These are phyloP conservation scores for Phytophthora macrochlamydospora DNA, from an alignment of 352 stramenopile genomes.

Conservation along the genomic window DNA sequence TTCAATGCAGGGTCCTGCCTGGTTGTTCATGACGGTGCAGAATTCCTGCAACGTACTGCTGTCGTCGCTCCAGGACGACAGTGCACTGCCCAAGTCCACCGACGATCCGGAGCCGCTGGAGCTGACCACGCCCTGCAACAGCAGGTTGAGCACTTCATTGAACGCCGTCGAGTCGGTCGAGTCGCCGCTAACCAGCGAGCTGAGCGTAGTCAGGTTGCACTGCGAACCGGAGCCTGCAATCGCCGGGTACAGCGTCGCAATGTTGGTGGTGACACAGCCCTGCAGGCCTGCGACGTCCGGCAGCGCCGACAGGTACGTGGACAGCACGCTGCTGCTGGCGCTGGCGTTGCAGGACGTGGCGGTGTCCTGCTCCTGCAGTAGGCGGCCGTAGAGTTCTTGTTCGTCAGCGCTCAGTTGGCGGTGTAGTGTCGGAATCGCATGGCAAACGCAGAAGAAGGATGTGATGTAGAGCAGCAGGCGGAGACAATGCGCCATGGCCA, in stretches of 20 bases:
- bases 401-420: constrained; percentile 25
- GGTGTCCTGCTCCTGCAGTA: constrained; percentile 34
- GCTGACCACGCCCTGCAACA: constrained; percentile 38
- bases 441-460: not conserved
- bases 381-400: constrained; percentile 24
- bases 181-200: constrained; percentile 37
- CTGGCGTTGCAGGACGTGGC: constrained; percentile 45
- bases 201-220: constrained; percentile 58
- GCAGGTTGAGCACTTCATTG: constrained; percentile 42
- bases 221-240: constrained; percentile 42
- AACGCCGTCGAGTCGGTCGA: constrained; percentile 42
- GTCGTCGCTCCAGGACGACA: constrained; percentile 48
- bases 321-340: constrained; percentile 47
- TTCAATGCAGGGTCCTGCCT: constrained; percentile 51
- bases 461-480: constrained; percentile 17
- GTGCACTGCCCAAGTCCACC: constrained; percentile 26
- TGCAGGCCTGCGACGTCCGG: constrained; percentile 51
- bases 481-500: constrained; percentile 4
- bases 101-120: constrained; percentile 25
- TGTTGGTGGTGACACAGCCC: constrained; percentile 56
- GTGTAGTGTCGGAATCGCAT: not conserved
- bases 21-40: constrained; percentile 60
- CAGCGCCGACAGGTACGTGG: constrained; percentile 47
- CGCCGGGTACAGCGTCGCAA: constrained; percentile 41
- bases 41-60: constrained; percentile 50